A percentile compares a stretch with the other conserved stretches of the same genome.
Conservation (phyloP, 305 asterid genomes). For the Salvia sclarea region DNA sequence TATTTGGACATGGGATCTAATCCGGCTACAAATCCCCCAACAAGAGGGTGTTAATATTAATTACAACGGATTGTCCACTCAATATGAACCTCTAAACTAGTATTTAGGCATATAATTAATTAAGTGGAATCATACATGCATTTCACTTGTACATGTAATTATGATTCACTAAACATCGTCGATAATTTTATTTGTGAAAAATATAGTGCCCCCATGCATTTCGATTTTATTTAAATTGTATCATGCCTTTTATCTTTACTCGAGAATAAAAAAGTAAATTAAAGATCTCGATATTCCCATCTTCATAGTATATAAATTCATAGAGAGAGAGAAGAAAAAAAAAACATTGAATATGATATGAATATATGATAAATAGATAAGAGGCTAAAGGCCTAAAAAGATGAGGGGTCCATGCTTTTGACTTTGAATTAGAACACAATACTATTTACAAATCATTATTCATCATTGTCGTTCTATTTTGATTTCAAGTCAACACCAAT, state of each 20-base stretch:
- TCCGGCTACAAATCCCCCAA: background rate
- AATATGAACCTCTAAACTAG: too few species aligned
- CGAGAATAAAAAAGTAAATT: background rate
- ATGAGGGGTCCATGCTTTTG: conserved; percentile 27
- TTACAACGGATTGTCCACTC: too few species aligned
- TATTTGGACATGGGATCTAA: too few species aligned
- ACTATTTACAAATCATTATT: conserved; percentile 16
- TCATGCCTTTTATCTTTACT: background rate
- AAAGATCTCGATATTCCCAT: background rate
- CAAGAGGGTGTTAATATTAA: background rate
- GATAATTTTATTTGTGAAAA: too few species aligned
- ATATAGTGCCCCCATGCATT: background rate
- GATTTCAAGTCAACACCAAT: conserved; percentile 18
- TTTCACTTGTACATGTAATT: too few species aligned
- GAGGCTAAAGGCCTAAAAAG: background rate
- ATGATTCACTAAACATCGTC: too few species aligned
- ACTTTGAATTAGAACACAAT: conserved; percentile 26
- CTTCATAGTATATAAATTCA: background rate
- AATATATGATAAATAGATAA: background rate
- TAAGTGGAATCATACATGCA: too few species aligned
- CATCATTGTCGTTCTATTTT: conserved; percentile 19
- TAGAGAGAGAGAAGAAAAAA: background rate
- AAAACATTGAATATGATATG: background rate
- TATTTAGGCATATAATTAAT: too few species aligned
- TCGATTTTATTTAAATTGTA: background rate